Conservation (phyloP, 2,329 filamentous ascomycete genomes). For the Phialemonium atrogriseum region DNA sequence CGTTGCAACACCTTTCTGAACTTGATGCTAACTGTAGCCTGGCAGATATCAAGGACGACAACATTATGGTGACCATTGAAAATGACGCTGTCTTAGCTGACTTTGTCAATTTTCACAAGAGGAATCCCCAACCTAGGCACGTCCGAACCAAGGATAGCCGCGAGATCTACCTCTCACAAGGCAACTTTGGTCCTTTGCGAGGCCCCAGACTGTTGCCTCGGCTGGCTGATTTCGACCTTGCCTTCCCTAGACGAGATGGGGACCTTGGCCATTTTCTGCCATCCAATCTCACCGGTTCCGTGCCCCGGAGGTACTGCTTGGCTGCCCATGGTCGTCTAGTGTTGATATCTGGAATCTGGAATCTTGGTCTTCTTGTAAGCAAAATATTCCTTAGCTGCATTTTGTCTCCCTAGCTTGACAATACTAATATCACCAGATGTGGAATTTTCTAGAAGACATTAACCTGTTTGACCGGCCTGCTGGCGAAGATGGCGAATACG, state of each 20-base stretch:
- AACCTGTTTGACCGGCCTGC: conserved; percentile 1
- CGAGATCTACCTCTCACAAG: too few relatives aligned
- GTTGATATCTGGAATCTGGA: conserved; percentile 16
- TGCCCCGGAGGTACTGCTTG: background rate
- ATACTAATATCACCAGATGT: background rate
- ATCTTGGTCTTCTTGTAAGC: conserved; percentile 13
- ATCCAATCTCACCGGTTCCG: background rate
- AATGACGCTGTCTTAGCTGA: background rate
- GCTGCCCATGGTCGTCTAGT: background rate
- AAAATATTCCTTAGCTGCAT: too few relatives aligned
- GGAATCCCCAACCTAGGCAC: too few relatives aligned
- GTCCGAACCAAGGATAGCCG: too few relatives aligned
- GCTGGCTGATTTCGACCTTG: too few relatives aligned
- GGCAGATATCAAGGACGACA: conserved; percentile 1
- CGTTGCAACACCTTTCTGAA: background rate
- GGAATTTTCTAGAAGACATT: conserved; percentile 1
- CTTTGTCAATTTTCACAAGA: too few relatives aligned
- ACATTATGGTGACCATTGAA: conserved; percentile 1
- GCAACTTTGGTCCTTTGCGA: too few relatives aligned
- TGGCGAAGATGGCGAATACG: background rate
- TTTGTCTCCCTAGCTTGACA: background rate
- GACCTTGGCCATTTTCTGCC: too few relatives aligned
- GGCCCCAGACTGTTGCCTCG: too few relatives aligned
- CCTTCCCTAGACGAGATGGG: too few relatives aligned
- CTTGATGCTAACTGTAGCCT: background rate